A percentile compares a stretch with the other conserved stretches of the same genome.
These are phyloP conservation scores for Trichophyton benhamiae DNA, from an alignment of 2,329 filamentous ascomycete species.

Conservation along the genomic window DNA sequence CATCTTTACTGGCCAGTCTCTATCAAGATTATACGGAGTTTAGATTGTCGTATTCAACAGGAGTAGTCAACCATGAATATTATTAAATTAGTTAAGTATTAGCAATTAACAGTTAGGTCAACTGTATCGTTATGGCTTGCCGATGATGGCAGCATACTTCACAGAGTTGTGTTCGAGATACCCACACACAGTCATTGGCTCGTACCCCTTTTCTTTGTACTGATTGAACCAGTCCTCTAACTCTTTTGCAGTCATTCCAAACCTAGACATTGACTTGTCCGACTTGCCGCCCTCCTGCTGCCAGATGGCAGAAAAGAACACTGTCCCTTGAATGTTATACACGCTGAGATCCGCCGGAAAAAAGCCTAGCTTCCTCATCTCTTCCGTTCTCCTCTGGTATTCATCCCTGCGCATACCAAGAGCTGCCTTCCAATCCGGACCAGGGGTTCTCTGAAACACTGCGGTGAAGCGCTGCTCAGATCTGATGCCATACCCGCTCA, in stretches of 20 bases:
- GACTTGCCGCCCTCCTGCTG: constrained; percentile 5
- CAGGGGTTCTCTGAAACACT: constrained; percentile 7
- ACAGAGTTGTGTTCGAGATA: not conserved
- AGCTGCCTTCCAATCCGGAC: constrained; percentile 6
- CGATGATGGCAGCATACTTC: not conserved
- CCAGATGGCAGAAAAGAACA: constrained; percentile 10
- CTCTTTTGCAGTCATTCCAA: constrained; percentile 5
- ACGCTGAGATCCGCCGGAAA: constrained; percentile 8
- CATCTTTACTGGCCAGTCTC: no score
- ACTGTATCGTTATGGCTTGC: not conserved
- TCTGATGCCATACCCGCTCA: not conserved
- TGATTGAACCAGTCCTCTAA: not conserved
- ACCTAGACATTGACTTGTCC: not conserved
- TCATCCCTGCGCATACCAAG: constrained; percentile 1
- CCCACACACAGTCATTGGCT: not conserved
- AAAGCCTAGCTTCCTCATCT: constrained; percentile 8
- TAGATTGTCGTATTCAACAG: no score
- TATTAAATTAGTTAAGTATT: no score
- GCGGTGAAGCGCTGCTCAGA: constrained; percentile 1
- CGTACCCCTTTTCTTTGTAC: not conserved
- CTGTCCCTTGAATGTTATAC: constrained; percentile 5
- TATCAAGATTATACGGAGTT: no score
- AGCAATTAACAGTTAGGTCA: no score
- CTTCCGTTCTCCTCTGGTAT: constrained; percentile 7
- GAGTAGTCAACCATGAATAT: no score